Evolutionary conservation across 331 rosid species (phyloP), one percentile per base, ranked within the genome.

Genomic region (Quercus phellos): DNA sequence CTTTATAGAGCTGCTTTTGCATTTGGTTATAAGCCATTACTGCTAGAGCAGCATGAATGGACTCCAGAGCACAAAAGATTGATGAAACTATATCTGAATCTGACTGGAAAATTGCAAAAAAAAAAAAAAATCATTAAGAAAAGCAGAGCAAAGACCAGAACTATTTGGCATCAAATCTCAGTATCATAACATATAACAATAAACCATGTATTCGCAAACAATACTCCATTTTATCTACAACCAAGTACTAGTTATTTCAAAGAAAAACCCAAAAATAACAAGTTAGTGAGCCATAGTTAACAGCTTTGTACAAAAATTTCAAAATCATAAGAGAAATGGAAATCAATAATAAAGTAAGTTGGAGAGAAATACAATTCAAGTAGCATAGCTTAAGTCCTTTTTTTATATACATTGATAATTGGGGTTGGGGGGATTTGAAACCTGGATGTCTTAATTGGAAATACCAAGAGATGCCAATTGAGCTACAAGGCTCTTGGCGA

Each of bases 1-100:
- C 99, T 72, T 95, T 95, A 84, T 93, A 93, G 55, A 95, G 88
- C 77, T 91, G 95, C 84, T 91, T 95, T 77, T 97, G 99, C 99
- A 95, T 95, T 83, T 89, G 90, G 68, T 81, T 74, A 72, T 91
- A 84, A 61, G 97, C 88, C 98, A 95, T 95, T 84, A 95, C 89
- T 21, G 92, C 88, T 61, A 95, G 85, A 17, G 98, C 95, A 51
- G 98, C 94, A 87, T 95, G 99, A 81, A 95, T 95, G 81, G 99
- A 88, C 91, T 95, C 98, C 81, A 95, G 83, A 4, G 96, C 98
- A 80, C 90, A 84, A 74, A 89, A 87, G 80, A 95, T 76, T 32
- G 98, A 82, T 14, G 92, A 88, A 88, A 93, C 78, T 76, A 78
- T 78, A 71, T 91, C 96, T 73, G 97, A 91, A 89, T 90, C 92